Percentiles rank a stretch among this genome's conserved stretches.
phyloP scores from a whole-genome alignment of 2,329 filamentous ascomycete genomes.

The Sordariomycetes sp. region DNA sequence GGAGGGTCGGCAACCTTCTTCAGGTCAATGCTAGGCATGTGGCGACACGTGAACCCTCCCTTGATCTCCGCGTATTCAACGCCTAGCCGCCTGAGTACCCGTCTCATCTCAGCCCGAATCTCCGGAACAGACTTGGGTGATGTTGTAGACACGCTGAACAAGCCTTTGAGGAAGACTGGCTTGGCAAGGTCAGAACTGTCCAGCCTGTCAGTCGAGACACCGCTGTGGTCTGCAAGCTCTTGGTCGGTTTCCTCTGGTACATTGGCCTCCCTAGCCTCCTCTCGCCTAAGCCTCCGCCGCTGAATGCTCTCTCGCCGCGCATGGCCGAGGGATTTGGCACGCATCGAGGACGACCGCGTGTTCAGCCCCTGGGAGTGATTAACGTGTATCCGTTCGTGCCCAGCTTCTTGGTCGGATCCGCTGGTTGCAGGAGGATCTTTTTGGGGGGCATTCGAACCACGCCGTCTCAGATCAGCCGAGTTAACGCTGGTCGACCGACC shows the following conservation, averaged over 20 bases:
- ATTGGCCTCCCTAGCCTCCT: constrained; percentile 60
- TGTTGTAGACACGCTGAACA: constrained; percentile 95
- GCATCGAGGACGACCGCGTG: constrained; percentile 48
- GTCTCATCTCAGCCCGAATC: constrained; percentile 81
- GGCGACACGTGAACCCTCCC: constrained; percentile 82
- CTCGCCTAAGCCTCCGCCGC: constrained; percentile 61
- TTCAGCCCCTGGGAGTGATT: constrained; percentile 37
- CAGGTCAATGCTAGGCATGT: constrained; percentile 79
- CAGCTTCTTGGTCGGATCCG: constrained; percentile 62
- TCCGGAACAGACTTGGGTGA: constrained; percentile 78
- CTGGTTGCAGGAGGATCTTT: constrained; percentile 63
- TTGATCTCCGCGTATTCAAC: constrained; percentile 90
- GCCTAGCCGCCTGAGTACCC: constrained; percentile 74
- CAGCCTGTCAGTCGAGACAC: constrained; percentile 42
- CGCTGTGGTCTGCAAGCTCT: constrained; percentile 53
- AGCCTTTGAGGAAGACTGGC: constrained; percentile 87
- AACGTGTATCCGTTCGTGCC: constrained; percentile 35
- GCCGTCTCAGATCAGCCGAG: constrained; percentile 66
- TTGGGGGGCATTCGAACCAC: constrained; percentile 30
- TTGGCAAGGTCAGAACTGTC: constrained; percentile 71
- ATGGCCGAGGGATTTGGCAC: constrained; percentile 81
- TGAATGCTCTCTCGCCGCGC: constrained; percentile 87
- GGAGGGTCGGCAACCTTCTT: constrained; percentile 56
- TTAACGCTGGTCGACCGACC: constrained; percentile 87
- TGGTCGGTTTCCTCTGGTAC: constrained; percentile 85